phyloP scores from a whole-genome alignment of 1,139 yeast genomes.

The Chernovozyma aurita region DNA sequence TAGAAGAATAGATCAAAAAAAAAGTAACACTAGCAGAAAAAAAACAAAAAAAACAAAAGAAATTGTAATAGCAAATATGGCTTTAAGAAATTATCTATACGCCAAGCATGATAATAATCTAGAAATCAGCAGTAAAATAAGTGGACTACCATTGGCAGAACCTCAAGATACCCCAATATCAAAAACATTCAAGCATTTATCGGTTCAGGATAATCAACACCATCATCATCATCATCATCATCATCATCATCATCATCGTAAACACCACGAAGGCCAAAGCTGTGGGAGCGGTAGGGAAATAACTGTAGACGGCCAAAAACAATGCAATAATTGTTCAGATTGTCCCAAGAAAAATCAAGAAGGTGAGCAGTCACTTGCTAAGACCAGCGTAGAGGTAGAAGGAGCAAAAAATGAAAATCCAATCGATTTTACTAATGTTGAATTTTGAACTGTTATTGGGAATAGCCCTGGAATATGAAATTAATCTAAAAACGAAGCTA shows the following conservation, averaged over 20 bases:
- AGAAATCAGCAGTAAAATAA: slow-evolving; percentile 3
- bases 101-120: slow-evolving; percentile 28
- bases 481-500: too few species aligned
- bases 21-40: too few species aligned
- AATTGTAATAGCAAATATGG: slow-evolving; percentile 20
- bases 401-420: slow-evolving; percentile 7
- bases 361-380: slow-evolving; percentile 3
- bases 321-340: slow-evolving; percentile 25
- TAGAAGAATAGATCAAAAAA: too few species aligned
- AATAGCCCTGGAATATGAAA: too few species aligned
- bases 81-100: slow-evolving; percentile 39
- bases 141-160: slow-evolving; percentile 2
- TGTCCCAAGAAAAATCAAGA: slow-evolving; percentile 18
- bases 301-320: slow-evolving; percentile 11
- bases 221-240: slow-evolving; percentile 5
- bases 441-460: too few species aligned
- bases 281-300: slow-evolving; percentile 13
- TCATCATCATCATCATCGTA: neutral
- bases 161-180: neutral
- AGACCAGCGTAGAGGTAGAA: slow-evolving; percentile 10
- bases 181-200: too few species aligned
- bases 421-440: slow-evolving; percentile 16
- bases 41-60: too few species aligned
- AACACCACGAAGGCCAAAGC: slow-evolving; percentile 3
- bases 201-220: neutral